Conservation (phyloP, 805 yeast species). For the Scheffersomyces ergatensis region DNA sequence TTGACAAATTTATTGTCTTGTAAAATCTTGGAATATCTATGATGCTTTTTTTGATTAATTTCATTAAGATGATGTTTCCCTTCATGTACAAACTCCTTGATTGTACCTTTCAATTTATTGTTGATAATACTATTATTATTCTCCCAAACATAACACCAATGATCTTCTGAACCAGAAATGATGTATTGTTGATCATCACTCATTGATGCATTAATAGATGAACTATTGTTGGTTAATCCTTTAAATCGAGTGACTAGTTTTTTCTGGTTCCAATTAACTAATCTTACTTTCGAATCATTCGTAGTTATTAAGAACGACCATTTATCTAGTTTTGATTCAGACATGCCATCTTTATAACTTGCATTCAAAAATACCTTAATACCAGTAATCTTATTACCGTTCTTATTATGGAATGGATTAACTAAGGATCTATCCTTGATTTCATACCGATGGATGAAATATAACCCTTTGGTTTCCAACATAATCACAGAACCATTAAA, state of each 20-base stretch:
- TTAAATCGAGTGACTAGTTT: constrained; percentile 64
- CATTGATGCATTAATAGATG: constrained; percentile 67
- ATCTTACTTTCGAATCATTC: constrained; percentile 76
- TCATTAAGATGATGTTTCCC: constrained; percentile 33
- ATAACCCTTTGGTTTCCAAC: constrained; percentile 64
- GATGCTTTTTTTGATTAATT: constrained; percentile 22
- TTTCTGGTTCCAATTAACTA: constrained; percentile 54
- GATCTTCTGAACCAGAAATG: constrained; percentile 83
- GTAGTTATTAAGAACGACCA: constrained; percentile 59
- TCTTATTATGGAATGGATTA: constrained; percentile 20
- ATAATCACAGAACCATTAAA: constrained; percentile 68
- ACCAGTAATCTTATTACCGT: constrained; percentile 67
- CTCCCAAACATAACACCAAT: constrained; percentile 83
- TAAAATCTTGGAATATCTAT: constrained; percentile 23
- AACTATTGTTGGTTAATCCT: constrained; percentile 68
- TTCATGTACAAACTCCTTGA: constrained; percentile 33
- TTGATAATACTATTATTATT: constrained; percentile 40
- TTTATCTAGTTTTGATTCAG: constrained; percentile 21
- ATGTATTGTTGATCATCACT: constrained; percentile 58
- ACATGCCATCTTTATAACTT: constrained; percentile 7
- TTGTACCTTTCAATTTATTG: constrained; percentile 31
- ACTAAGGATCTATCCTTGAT: constrained; percentile 24
- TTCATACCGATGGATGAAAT: constrained; percentile 30
- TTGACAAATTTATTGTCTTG: constrained; percentile 26
- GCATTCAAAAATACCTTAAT: constrained; percentile 47